These are phyloP conservation scores for Medicago arabica DNA, from an alignment of 306 rosid species.

Conservation along the genomic window DNA sequence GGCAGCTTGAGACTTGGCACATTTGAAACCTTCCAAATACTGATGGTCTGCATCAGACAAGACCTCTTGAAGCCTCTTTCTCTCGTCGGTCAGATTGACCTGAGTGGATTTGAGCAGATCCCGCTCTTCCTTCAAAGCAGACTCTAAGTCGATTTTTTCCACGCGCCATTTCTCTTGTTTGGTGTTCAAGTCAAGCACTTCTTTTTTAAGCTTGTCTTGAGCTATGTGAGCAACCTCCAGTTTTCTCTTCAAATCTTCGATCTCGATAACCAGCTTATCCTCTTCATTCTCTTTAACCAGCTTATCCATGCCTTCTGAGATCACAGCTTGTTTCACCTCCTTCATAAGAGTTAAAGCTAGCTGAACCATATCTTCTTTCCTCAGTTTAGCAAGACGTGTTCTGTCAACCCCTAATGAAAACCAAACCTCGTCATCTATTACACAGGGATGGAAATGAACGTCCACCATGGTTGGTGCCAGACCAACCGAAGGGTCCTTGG, in stretches of 20 bases:
- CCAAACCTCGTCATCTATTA: background rate
- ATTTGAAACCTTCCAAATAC: background rate
- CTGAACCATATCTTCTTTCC: background rate
- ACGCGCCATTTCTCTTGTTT: background rate
- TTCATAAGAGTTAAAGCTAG: background rate
- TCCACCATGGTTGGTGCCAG: background rate
- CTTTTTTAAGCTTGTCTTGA: background rate
- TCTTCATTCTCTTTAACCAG: background rate
- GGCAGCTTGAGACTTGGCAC: slow-evolving; percentile 6
- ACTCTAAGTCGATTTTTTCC: background rate
- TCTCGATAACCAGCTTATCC: background rate
- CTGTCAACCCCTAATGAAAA: background rate
- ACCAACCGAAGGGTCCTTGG: background rate
- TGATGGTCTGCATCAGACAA: background rate
- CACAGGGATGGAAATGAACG: no score
- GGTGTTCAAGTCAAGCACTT: background rate
- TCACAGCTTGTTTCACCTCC: background rate
- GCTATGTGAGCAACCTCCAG: background rate
- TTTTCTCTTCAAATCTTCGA: background rate
- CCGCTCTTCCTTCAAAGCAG: background rate
- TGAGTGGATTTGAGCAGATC: background rate
- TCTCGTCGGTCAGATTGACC: background rate
- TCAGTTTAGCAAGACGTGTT: background rate
- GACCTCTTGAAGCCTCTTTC: background rate
- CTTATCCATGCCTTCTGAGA: background rate